These are phyloP conservation scores for Ceratobasidium papillatum DNA, from an alignment of 1,284 basidiomycete species.

Conservation along the genomic window DNA sequence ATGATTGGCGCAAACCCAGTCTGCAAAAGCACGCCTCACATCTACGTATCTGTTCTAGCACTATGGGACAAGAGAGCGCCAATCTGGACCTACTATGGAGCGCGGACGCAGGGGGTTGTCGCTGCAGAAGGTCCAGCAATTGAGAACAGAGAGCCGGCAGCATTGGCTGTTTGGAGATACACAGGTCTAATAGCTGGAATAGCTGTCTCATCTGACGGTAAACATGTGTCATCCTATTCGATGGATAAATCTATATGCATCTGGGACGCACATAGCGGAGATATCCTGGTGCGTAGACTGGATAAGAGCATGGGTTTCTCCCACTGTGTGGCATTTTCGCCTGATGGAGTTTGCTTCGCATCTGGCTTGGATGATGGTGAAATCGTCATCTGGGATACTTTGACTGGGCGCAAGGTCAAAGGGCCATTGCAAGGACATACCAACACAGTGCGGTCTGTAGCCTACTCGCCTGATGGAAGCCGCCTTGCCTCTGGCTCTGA, in stretches of 20 bases:
- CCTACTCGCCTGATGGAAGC: too few relatives aligned
- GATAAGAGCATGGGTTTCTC: too few relatives aligned
- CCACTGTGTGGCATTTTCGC: neutral
- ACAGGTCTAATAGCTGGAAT: neutral
- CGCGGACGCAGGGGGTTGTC: neutral
- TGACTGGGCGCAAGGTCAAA: too few relatives aligned
- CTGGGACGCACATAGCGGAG: too few relatives aligned
- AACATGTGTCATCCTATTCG: neutral
- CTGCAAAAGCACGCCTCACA: slow-evolving; percentile 6
- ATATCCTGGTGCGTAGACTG: too few relatives aligned
- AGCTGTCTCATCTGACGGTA: neutral
- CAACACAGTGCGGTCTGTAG: too few relatives aligned
- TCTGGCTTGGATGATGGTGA: neutral
- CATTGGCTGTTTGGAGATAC: neutral
- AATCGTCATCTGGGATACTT: neutral
- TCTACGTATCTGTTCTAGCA: slow-evolving; percentile 2
- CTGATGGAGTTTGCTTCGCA: neutral
- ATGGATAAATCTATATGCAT: too few relatives aligned
- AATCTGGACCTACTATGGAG: neutral
- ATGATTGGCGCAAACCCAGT: slow-evolving; percentile 1
- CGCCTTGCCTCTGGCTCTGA: too few relatives aligned
- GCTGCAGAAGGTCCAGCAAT: neutral
- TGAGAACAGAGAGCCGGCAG: neutral
- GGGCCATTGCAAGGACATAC: neutral
- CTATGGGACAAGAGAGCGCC: neutral